phyloP scores from a whole-genome alignment of 306 rosid genomes.

The Cucumis cinereus region DNA sequence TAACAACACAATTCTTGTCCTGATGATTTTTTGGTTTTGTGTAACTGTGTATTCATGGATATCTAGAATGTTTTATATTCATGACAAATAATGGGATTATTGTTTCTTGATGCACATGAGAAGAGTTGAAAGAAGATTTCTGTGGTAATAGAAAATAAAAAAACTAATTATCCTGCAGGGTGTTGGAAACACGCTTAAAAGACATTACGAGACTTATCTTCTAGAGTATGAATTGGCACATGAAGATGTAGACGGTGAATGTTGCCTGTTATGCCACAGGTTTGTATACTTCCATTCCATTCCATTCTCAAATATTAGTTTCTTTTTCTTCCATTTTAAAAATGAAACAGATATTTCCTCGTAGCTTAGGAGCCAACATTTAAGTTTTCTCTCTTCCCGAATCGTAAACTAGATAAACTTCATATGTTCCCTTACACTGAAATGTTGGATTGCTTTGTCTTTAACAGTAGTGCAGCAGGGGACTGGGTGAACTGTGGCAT shows the following conservation, averaged over 20 bases:
- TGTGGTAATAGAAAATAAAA: neutral
- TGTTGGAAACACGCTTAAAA: constrained; percentile 92
- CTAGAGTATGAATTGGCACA: constrained; percentile 93
- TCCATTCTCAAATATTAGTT: neutral
- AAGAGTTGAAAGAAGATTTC: neutral
- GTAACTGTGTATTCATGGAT: neutral
- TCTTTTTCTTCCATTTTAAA: neutral
- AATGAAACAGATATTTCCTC: neutral
- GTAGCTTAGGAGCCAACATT: neutral
- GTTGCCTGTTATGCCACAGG: constrained; percentile 98
- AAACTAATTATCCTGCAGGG: constrained; percentile 41
- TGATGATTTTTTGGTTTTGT: neutral
- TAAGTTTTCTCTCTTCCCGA: neutral
- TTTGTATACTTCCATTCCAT: constrained; percentile 10
- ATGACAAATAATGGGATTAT: neutral
- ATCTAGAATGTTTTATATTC: neutral
- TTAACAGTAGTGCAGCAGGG: constrained; percentile 95
- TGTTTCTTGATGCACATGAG: neutral
- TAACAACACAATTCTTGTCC: neutral
- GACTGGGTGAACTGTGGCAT: constrained; percentile 99
- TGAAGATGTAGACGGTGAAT: constrained; percentile 96
- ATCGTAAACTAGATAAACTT: neutral
- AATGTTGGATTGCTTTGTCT: neutral
- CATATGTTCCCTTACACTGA: constrained; percentile 11
- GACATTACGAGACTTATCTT: constrained; percentile 97